Conservation (phyloP, 495 filamentous ascomycete genomes). For the Penicillium roqueforti region DNA sequence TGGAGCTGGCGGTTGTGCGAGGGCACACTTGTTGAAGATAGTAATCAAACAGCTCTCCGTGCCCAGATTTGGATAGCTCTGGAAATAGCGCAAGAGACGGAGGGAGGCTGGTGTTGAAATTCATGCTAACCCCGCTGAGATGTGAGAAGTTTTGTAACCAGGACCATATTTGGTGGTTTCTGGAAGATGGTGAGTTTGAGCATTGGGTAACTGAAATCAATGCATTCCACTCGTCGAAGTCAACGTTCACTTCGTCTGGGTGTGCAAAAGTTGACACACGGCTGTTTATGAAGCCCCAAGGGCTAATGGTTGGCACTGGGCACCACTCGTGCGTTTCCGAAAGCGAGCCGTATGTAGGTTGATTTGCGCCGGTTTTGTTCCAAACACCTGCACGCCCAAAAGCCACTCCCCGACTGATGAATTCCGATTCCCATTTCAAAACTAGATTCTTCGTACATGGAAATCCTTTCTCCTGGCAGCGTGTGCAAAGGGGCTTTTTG, state of each 20-base stretch:
- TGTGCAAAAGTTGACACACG: slow-evolving; percentile 31
- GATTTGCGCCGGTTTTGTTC: slow-evolving; percentile 27
- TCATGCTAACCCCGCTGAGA: not conserved
- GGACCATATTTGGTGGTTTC: slow-evolving; percentile 1
- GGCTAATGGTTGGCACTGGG: slow-evolving; percentile 22
- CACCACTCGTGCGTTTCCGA: slow-evolving; percentile 31
- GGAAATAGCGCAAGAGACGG: slow-evolving; percentile 31
- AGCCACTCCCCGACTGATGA: slow-evolving; percentile 39
- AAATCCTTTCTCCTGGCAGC: slow-evolving; percentile 36
- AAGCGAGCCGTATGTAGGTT: slow-evolving; percentile 12
- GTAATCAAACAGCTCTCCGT: slow-evolving; percentile 39
- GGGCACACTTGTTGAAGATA: slow-evolving; percentile 44
- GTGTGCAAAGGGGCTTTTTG: slow-evolving; percentile 39
- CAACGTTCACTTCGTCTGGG: slow-evolving; percentile 27
- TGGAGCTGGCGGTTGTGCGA: slow-evolving; percentile 37
- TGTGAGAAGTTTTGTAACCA: slow-evolving; percentile 2
- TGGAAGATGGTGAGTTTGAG: not conserved
- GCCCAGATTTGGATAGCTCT: slow-evolving; percentile 20
- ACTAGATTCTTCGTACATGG: slow-evolving; percentile 38
- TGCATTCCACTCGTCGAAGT: slow-evolving; percentile 24
- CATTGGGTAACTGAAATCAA: slow-evolving; percentile 14
- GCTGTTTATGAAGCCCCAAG: slow-evolving; percentile 41
- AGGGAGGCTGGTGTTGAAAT: slow-evolving; percentile 8
- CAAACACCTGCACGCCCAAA: slow-evolving; percentile 44
- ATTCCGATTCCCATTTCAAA: slow-evolving; percentile 47